Evolutionary conservation across 495 filamentous ascomycete genomes (phyloP).

Genomic region (Xylaria intraflava): DNA sequence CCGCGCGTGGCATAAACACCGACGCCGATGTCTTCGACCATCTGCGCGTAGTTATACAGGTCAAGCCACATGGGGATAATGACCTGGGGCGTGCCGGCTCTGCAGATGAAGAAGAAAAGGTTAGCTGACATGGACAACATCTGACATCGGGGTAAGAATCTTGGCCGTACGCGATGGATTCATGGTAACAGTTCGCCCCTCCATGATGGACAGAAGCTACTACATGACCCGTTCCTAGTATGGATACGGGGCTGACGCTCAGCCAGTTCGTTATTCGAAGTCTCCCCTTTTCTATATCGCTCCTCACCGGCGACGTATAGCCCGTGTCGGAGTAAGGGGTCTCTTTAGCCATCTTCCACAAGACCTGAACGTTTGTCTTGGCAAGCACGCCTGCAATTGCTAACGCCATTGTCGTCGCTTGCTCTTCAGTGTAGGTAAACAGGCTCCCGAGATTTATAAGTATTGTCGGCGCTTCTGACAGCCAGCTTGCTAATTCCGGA

Average conservation of each 20-base stretch:
- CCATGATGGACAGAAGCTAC: slow-evolving; percentile 49
- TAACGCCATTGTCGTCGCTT: slow-evolving; percentile 30
- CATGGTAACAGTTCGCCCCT: slow-evolving; percentile 49
- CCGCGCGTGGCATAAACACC: slow-evolving; percentile 42
- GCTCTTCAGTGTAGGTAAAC: slow-evolving; percentile 17
- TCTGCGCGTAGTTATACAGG: slow-evolving; percentile 43
- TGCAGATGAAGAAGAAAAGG: slow-evolving; percentile 16
- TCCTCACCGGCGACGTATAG: slow-evolving; percentile 14
- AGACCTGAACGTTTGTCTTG: slow-evolving; percentile 30
- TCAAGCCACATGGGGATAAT: slow-evolving; percentile 48
- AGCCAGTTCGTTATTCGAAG: slow-evolving; percentile 43
- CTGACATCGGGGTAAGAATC: neutral
- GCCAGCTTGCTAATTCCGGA: slow-evolving; percentile 39
- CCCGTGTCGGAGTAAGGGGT: slow-evolving; percentile 11
- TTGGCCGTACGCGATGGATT: slow-evolving; percentile 48
- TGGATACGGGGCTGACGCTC: slow-evolving; percentile 39
- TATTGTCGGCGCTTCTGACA: slow-evolving; percentile 36
- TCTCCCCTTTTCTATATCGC: slow-evolving; percentile 21
- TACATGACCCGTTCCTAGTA: slow-evolving; percentile 42
- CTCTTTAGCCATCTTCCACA: slow-evolving; percentile 40
- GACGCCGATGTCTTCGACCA: slow-evolving; percentile 45
- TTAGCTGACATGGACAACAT: neutral
- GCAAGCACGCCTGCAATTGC: slow-evolving; percentile 35
- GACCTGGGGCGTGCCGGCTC: slow-evolving; percentile 45
- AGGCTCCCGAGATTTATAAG: slow-evolving; percentile 46